Evolutionary conservation across 495 filamentous ascomycete genomes (phyloP).

Genomic region (Lophiostoma macrostomum): DNA sequence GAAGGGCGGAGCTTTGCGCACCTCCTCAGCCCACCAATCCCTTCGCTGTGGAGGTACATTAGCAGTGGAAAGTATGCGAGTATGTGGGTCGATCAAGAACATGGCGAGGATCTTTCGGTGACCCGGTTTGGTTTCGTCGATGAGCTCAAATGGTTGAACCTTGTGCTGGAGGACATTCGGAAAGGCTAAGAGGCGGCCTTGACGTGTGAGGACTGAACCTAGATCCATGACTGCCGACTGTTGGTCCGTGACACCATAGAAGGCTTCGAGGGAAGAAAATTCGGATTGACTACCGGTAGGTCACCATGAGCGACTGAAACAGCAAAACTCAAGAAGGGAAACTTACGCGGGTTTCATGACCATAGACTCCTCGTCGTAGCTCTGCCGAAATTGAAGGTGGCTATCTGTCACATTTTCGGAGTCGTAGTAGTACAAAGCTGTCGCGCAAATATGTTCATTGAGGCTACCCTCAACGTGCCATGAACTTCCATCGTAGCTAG

Average conservation of each 20-base stretch:
- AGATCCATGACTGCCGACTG: slow-evolving; percentile 1
- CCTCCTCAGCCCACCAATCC: too few species aligned
- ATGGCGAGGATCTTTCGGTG: slow-evolving; percentile 37
- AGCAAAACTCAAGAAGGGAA: not conserved
- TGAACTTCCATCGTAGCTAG: slow-evolving; percentile 44
- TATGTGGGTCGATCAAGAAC: slow-evolving; percentile 31
- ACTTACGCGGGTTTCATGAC: slow-evolving; percentile 2
- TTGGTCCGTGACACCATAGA: not conserved
- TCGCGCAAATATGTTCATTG: slow-evolving; percentile 30
- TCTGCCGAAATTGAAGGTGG: slow-evolving; percentile 2
- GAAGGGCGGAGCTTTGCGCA: not conserved
- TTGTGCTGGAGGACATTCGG: slow-evolving; percentile 37
- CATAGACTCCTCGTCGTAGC: slow-evolving; percentile 1
- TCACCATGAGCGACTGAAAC: not conserved
- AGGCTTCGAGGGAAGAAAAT: not conserved
- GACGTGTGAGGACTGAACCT: slow-evolving; percentile 9
- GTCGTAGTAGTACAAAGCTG: slow-evolving; percentile 48
- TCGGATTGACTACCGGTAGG: not conserved
- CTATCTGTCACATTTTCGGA: slow-evolving; percentile 51
- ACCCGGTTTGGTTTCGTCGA: slow-evolving; percentile 31
- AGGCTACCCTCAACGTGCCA: slow-evolving; percentile 16
- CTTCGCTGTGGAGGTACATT: slow-evolving; percentile 1
- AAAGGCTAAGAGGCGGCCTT: slow-evolving; percentile 32
- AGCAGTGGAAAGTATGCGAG: not conserved
- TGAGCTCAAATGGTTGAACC: slow-evolving; percentile 31